Percentiles rank a stretch among this genome's conserved stretches.
Conservation (phyloP, 2,329 filamentous ascomycete genomes). For the Ascosphaera pollenicola region DNA sequence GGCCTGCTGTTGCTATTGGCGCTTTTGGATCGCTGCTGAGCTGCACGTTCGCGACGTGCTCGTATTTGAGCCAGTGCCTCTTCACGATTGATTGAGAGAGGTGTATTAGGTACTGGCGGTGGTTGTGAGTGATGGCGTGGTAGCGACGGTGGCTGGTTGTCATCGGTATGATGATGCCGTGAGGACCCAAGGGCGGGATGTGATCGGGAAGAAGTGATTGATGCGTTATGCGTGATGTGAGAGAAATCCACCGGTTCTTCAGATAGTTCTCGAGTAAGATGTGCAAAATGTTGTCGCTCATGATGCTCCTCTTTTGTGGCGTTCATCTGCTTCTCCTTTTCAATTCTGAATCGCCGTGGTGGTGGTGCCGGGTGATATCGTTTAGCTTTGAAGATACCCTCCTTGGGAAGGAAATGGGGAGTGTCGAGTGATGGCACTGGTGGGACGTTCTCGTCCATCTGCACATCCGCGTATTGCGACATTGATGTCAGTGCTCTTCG, state of each 20-base stretch:
- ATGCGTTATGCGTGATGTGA: slow-evolving; percentile 1
- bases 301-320: neutral
- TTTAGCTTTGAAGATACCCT: neutral
- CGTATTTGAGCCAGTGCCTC: slow-evolving; percentile 27
- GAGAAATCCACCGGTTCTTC: neutral
- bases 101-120: slow-evolving; percentile 13
- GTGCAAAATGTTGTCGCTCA: neutral
- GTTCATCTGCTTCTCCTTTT: neutral
- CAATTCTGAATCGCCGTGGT: neutral
- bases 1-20: neutral
- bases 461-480: neutral
- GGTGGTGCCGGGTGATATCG: neutral
- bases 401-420: neutral
- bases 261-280: neutral
- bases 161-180: neutral
- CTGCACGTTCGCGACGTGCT: slow-evolving; percentile 22
- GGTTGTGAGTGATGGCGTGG: slow-evolving; percentile 8
- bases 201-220: slow-evolving; percentile 1
- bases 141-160: slow-evolving; percentile 1
- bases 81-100: slow-evolving; percentile 24
- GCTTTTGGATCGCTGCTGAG: neutral
- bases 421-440: neutral
- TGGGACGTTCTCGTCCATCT: neutral
- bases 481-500: neutral
- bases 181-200: neutral